Evolutionary conservation across 2,329 filamentous ascomycete genomes (phyloP), one percentile per base, ranked within the genome.

Genomic region (Scytalidium sp.): DNA sequence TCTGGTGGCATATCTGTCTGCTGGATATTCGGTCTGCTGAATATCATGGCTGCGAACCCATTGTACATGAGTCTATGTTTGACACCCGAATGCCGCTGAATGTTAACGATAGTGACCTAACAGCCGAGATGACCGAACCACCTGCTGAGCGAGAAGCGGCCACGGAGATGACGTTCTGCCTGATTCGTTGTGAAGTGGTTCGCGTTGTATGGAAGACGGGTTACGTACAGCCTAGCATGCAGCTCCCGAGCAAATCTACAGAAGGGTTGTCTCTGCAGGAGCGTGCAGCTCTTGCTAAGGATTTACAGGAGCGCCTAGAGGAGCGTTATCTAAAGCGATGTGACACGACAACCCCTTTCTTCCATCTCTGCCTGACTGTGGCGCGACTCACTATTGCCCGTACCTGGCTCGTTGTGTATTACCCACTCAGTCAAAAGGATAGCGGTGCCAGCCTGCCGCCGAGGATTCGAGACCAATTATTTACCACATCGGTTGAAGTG

Each of bases 1-100:
- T 85, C 0, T 85, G 81, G 77, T 79, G 78, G 67, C 78, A 83
- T 53, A 72, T 85, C 17, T 64, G 81, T 36, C 72, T 80, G 10
- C 70, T 84, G 2, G 82, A 85, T 56, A 69, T 77, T 21, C 73
- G 74, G 11, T 72, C 73, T 4, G 73, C 77, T n/a, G 76, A 81
- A 58, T 13, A 66, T 80, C 50, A 76, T 80, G 60, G 78, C 81
- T 69, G 72, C 1, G 71, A 65, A 63, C 19, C 29, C 20, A 15
- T 4, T 36, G 4, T 36, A 7, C 5, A 10, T 5, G 32, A 36
- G 13, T 10, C 13, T 36, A 13, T 17, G 5, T 25, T 43, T n/a
- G 59, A 66, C 4, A 75, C 75, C 4, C 32, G 25, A 17, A 17
- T 50, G 8, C 57, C 58, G 5, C 41, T 57, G 13, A 60, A 62